Evolutionary conservation across 192 early-diverging fungal genomes (phyloP), one percentile per base, ranked within the genome.

Genomic region (Entophlyctis helioformis): DNA sequence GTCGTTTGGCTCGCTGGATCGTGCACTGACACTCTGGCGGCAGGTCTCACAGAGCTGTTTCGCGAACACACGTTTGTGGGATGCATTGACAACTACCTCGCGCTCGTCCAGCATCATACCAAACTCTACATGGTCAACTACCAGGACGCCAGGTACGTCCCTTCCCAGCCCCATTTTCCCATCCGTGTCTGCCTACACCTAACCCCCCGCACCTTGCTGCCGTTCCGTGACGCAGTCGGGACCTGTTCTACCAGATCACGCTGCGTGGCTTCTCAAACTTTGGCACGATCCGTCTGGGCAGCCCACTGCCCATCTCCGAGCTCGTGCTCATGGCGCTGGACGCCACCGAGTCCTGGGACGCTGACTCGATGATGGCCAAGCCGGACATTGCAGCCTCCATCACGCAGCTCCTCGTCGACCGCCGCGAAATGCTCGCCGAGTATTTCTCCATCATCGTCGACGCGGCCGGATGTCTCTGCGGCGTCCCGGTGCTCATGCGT

Each of bases 31-130:
- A 31, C 29, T 31, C 29, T 4, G 29, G 29, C 11, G 29, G 11
- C 59, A 59, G 86, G 78, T 1, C 56, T 95, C 36, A 86, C 90
- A 0, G 72, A 76, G 15, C 57, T 98, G 7, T 74, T 98, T 48
- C 59, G 65, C 19, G 72, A 84, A 36, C 87, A 96, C 52, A 83
- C 77, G 0, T 87, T 91, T 70, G 87, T 98, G 18, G 92, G 94
- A 18, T 76, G 75, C 54, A 76, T 95, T 8, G 86, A 93, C 51
- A 79, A 89, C 44, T 50, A 57, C 0, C 58, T 81, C 16, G 91
- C 85, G 6, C 63, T 94, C 31, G 70, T 98, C 34, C 94, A 98
- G 53, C 68, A 91, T 65, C 75, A 87, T 48, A 82, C 85, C 5
- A 78, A 78, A 39, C 59, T 98, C 3, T 96, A 84, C 50, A 64